phyloP scores from a whole-genome alignment of 345 rosid genomes.

The Eucalyptus curtisii region DNA sequence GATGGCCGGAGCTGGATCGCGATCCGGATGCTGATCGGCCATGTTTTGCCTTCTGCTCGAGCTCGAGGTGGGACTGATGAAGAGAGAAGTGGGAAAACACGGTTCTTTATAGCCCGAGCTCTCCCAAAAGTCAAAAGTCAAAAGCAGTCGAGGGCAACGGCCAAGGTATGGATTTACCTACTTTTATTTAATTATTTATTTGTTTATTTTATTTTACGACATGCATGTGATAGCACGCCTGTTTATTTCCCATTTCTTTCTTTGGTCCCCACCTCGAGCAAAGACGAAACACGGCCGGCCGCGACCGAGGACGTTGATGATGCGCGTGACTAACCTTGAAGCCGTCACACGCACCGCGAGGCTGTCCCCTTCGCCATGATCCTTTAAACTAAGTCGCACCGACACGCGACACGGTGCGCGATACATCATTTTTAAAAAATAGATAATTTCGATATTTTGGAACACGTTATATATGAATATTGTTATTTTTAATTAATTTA shows the following conservation, averaged over 20 bases:
- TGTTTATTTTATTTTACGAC: too few relatives aligned
- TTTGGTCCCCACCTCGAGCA: too few relatives aligned
- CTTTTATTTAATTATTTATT: too few relatives aligned
- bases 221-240: too few relatives aligned
- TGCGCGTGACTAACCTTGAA: background rate
- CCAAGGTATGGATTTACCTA: background rate
- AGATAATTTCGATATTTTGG: rapidly evolving
- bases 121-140: background rate
- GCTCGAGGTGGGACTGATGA: background rate
- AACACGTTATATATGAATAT: rapidly evolving
- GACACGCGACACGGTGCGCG: rapidly evolving
- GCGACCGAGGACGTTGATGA: background rate
- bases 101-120: background rate
- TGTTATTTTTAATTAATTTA: too few relatives aligned
- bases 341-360: background rate
- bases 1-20: background rate
- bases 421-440: too few relatives aligned
- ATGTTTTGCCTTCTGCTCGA: background rate
- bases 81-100: background rate
- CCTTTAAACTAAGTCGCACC: background rate
- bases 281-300: background rate
- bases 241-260: too few relatives aligned
- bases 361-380: background rate
- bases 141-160: background rate
- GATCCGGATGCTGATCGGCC: background rate